Conservation (phyloP, 495 filamentous ascomycete genomes). For the Xylaria castorea region DNA sequence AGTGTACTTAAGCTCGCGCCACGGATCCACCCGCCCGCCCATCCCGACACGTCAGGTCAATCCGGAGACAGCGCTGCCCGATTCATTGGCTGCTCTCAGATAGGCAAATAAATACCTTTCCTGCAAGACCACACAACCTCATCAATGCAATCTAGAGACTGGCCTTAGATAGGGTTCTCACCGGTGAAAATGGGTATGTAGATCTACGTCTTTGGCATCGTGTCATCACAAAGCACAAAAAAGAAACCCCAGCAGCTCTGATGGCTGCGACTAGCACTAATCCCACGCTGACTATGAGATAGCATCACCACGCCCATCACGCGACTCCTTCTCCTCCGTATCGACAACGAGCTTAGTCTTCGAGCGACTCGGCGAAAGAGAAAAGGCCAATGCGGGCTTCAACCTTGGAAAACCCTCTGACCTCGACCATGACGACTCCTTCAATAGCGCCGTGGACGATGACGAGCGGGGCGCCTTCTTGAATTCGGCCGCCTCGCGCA, state of each 20-base stretch:
- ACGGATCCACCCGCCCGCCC: not conserved
- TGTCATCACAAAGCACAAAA: not conserved
- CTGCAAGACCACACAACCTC: not conserved
- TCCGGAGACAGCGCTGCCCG: too few species aligned
- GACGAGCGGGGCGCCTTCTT: constrained; percentile 55
- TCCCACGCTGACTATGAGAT: not conserved
- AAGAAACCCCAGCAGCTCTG: not conserved
- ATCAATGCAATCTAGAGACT: not conserved
- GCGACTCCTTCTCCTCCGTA: constrained; percentile 68
- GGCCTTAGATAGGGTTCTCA: not conserved
- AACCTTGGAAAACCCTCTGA: constrained; percentile 45
- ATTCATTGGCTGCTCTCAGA: not conserved
- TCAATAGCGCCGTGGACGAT: constrained; percentile 46
- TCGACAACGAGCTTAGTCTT: constrained; percentile 82
- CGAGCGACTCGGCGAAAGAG: constrained; percentile 68
- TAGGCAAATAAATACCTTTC: not conserved
- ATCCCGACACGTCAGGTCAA: constrained; percentile 16
- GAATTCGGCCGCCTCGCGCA: constrained; percentile 37
- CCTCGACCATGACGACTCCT: constrained; percentile 56
- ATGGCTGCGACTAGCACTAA: not conserved
- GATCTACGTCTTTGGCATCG: not conserved
- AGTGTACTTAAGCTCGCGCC: constrained; percentile 17
- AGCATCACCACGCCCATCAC: constrained; percentile 53
- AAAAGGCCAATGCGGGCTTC: constrained; percentile 43
- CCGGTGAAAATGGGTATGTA: constrained; percentile 25